Percentiles rank a stretch among this genome's conserved stretches.
Evolutionary conservation across 2,329 filamentous ascomycete genomes (phyloP).

Genomic region (Trichoderma sp.): DNA sequence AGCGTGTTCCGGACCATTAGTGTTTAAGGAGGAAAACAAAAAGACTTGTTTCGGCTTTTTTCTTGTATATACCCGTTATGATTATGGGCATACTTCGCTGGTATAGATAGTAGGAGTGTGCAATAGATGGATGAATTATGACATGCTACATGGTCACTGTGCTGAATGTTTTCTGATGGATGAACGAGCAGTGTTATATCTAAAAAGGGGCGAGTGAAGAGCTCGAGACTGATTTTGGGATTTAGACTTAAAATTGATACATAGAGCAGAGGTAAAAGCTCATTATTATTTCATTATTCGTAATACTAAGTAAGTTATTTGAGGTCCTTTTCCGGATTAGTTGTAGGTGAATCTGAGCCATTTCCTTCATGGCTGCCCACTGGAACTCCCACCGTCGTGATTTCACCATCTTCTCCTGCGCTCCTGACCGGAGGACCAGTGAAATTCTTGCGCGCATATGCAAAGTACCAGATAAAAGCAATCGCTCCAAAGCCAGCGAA

Average conservation of each 20-base stretch:
- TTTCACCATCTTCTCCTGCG: background rate
- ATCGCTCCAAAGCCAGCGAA: slow-evolving; percentile 62
- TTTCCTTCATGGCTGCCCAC: background rate
- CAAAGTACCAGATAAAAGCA: slow-evolving; percentile 62
- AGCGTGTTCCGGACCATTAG: slow-evolving; percentile 82
- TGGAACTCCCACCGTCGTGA: slow-evolving; percentile 7
- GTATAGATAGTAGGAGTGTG: slow-evolving; percentile 15
- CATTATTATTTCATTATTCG: slow-evolving; percentile 3
- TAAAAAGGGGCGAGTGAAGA: background rate
- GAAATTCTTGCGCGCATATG: slow-evolving; percentile 61
- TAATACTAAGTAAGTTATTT: background rate
- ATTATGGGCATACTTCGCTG: slow-evolving; percentile 15
- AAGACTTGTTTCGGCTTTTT: background rate
- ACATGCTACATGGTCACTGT: background rate
- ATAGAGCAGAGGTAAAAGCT: background rate
- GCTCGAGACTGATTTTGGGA: background rate
- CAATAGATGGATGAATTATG: slow-evolving; percentile 19
- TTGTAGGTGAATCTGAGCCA: slow-evolving; percentile 12
- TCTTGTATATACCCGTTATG: slow-evolving; percentile 20
- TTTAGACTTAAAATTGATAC: background rate
- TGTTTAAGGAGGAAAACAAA: slow-evolving; percentile 48
- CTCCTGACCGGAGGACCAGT: slow-evolving; percentile 50
- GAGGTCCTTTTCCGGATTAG: background rate
- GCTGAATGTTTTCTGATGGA: background rate
- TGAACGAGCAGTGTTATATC: background rate